Evolutionary conservation across 768 basidiomycete species (phyloP).

Genomic region (Tulasnella sp.): DNA sequence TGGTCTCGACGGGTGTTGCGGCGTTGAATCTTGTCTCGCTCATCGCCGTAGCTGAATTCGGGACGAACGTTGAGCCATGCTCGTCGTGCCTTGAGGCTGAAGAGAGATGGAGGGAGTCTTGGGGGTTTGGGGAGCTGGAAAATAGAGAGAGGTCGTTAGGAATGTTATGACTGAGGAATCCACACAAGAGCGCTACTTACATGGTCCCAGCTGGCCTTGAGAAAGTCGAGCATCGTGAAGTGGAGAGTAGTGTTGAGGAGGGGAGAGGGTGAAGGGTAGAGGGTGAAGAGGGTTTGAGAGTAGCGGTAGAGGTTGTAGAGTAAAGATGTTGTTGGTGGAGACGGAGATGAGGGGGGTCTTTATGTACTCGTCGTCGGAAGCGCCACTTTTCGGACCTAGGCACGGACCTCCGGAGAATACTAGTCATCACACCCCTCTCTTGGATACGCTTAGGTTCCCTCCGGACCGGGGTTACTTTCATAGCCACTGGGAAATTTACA

Average conservation of each 20-base stretch:
- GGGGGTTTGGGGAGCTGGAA: constrained; percentile 15
- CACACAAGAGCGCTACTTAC: constrained; percentile 2
- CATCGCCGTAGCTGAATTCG: constrained; percentile 20
- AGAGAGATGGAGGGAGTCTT: constrained; percentile 16
- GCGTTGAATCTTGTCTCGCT: constrained; percentile 22
- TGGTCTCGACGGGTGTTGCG: constrained; percentile 13
- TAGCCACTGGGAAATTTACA: constrained; percentile 4
- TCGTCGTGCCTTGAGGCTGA: constrained; percentile 15
- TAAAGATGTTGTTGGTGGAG: neutral
- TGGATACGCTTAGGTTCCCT: neutral
- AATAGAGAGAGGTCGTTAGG: neutral
- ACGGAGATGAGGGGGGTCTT: neutral
- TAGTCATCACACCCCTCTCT: neutral
- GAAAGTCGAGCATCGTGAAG: constrained; percentile 11
- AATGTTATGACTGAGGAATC: neutral
- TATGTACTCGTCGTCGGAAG: neutral
- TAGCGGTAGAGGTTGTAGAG: neutral
- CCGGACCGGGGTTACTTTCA: neutral
- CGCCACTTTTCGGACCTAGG: neutral
- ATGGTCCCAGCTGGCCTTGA: constrained; percentile 27
- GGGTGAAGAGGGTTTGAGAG: neutral
- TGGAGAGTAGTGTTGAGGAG: neutral
- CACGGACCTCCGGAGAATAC: neutral
- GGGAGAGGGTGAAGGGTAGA: neutral
- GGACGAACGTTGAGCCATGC: constrained; percentile 20